Base-by-base conservation (phyloP, 2,329 filamentous ascomycete species). In the Ophiosphaerella narmari region DNA sequence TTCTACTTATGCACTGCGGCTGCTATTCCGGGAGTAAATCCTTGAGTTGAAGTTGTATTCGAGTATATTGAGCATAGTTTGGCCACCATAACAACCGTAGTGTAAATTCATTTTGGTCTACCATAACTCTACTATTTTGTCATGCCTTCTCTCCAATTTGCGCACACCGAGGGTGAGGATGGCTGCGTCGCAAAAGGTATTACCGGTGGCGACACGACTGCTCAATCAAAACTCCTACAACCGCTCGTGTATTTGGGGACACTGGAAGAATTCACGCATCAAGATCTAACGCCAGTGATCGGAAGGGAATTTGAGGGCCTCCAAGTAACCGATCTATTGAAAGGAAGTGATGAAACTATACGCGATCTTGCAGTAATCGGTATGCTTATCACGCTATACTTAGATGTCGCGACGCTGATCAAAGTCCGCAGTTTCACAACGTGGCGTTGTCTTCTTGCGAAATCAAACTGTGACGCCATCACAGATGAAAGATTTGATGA, bases 381-480 rank as follows among this genome's bases (percentile, higher is more conserved):
- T 88, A 73, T 56, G 77, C 54, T 4, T 9, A 3, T 8, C 18
- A 12, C 8, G 23, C 14, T 16, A n/a, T 18, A 5, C 13, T n/a
- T 5, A 7, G 32, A 32, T 24, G 26, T 31, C 1, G 33, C 39
- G 18, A 33, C 5, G 21, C 46, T 48, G 4, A 39, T 33, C 31
- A n/a, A n/a, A 9, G 9, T 35, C 32, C 23, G 12, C 43, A 87
- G 86, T 89, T 57, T 88, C 86, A 1, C 81, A 84, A 52, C 82
- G 86, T 0, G 86, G 86, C 8, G 86, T 89, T 3, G 85, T 89
- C 29, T 88, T 89, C 74, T 87, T 89, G 73, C 82, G 86, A 16
- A 79, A 81, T 26, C 86, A 90, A 56, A 74, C 61, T 50, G 63
- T 67, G 7, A 84, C 60, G 76, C 80, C 63, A 71, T 88, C 33